Evolutionary conservation across 495 filamentous ascomycete species (phyloP).

Genomic region (Chlorociboria aeruginascens): DNA sequence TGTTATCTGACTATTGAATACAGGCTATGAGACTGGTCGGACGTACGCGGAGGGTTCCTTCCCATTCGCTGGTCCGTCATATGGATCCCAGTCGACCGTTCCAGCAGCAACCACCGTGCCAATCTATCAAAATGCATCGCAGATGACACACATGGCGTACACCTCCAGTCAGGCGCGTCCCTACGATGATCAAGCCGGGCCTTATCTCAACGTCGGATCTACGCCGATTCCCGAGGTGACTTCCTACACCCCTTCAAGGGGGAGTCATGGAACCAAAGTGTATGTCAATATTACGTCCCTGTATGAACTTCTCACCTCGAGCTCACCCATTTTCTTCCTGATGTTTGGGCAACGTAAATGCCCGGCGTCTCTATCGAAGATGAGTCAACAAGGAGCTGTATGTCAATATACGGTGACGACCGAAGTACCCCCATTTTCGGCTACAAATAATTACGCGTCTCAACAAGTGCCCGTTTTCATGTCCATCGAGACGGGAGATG

Average conservation of each 20-base stretch:
- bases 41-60: slow-evolving; percentile 20
- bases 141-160: slow-evolving; percentile 35
- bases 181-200: slow-evolving; percentile 39
- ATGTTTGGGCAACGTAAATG: slow-evolving; percentile 65
- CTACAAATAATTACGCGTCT: slow-evolving; percentile 52
- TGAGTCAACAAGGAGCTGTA: slow-evolving; percentile 40
- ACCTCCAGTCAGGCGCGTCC: slow-evolving; percentile 17
- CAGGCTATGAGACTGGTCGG: slow-evolving; percentile 25
- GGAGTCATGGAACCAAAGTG: slow-evolving; percentile 55
- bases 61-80: slow-evolving; percentile 20
- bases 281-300: slow-evolving; percentile 60
- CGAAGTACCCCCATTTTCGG: slow-evolving; percentile 57
- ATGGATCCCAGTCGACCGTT: slow-evolving; percentile 11
- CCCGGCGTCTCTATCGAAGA: slow-evolving; percentile 47
- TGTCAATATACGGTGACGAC: slow-evolving; percentile 64
- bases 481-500: slow-evolving; percentile 53
- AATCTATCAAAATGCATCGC: slow-evolving; percentile 31
- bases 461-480: slow-evolving; percentile 63
- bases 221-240: slow-evolving; percentile 46
- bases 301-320: slow-evolving; percentile 53
- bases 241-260: slow-evolving; percentile 54
- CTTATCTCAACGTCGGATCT: slow-evolving; percentile 38
- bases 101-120: slow-evolving; percentile 22
- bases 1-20: not conserved
- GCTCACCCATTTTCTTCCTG: slow-evolving; percentile 46